A percentile compares a stretch with the other conserved stretches of the same genome.
Conservation (phyloP, 2,329 filamentous ascomycete genomes). For the Fusarium tupiense region DNA sequence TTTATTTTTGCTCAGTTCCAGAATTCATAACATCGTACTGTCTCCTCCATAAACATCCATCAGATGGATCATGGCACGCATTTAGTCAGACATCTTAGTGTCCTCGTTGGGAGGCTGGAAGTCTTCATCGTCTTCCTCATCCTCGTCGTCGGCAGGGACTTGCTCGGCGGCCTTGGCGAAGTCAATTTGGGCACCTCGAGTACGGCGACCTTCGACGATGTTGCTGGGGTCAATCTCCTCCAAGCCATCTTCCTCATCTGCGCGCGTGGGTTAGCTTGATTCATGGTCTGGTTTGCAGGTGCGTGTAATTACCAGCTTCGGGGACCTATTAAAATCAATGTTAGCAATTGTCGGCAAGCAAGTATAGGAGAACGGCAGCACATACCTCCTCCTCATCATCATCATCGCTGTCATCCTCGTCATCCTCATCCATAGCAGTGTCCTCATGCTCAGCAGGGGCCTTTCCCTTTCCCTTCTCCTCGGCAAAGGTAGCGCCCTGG, state of each 20-base stretch:
- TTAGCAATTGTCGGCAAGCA: slow-evolving; percentile 35
- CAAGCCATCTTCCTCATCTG: slow-evolving; percentile 79
- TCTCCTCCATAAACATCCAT: slow-evolving; percentile 2
- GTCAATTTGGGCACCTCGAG: slow-evolving; percentile 91
- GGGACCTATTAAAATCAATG: slow-evolving; percentile 36
- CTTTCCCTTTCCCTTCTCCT: slow-evolving; percentile 91
- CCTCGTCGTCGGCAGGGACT: slow-evolving; percentile 77
- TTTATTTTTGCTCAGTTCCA: slow-evolving; percentile 33
- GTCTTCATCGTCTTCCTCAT: slow-evolving; percentile 81
- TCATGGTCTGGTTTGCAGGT: slow-evolving; percentile 5
- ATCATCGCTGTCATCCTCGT: slow-evolving; percentile 60
- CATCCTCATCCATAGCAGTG: slow-evolving; percentile 77
- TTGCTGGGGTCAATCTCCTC: slow-evolving; percentile 92
- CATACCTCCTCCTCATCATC: slow-evolving; percentile 51
- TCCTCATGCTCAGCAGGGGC: slow-evolving; percentile 66
- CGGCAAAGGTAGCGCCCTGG: slow-evolving; percentile 53
- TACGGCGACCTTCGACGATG: slow-evolving; percentile 84
- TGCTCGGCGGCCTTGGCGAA: slow-evolving; percentile 90
- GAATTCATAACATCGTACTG: slow-evolving; percentile 38
- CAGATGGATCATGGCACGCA: background rate
- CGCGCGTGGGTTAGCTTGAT: slow-evolving; percentile 49
- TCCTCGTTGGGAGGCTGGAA: slow-evolving; percentile 70
- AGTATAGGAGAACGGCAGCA: background rate
- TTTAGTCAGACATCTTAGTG: slow-evolving; percentile 70
- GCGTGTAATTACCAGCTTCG: slow-evolving; percentile 44